phyloP scores from a whole-genome alignment of 2,329 filamentous ascomycete species.

The Fusarium algeriense region DNA sequence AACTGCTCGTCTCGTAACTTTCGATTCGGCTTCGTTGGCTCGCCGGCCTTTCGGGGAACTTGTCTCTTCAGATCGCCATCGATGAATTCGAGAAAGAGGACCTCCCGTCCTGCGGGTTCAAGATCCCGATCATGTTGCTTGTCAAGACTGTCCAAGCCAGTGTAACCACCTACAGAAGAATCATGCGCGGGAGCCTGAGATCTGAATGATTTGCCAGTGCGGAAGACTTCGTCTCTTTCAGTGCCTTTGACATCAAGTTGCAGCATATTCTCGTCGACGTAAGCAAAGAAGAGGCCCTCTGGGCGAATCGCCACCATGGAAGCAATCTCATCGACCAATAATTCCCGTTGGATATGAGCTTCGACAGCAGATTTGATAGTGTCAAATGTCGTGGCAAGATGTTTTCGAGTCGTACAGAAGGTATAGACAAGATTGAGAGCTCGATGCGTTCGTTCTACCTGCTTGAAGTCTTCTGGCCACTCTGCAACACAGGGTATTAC shows the following conservation, averaged over 20 bases:
- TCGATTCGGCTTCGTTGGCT: conserved; percentile 74
- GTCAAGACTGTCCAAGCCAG: conserved; percentile 60
- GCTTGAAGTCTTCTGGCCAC: conserved; percentile 83
- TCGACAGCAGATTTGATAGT: conserved; percentile 89
- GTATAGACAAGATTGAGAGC: conserved; percentile 95
- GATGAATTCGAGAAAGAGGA: conserved; percentile 91
- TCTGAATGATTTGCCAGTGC: conserved; percentile 59
- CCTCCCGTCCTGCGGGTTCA: conserved; percentile 65
- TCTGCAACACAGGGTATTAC: conserved; percentile 53
- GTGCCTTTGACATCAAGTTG: conserved; percentile 82
- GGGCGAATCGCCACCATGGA: conserved; percentile 83
- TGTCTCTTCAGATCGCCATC: conserved; percentile 91
- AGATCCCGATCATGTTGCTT: conserved; percentile 32
- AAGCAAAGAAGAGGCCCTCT: conserved; percentile 82
- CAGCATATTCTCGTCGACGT: conserved; percentile 86
- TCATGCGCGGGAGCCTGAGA: conserved; percentile 65
- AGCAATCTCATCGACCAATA: conserved; percentile 84
- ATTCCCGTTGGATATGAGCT: conserved; percentile 77
- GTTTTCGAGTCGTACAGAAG: conserved; percentile 92
- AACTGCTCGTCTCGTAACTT: conserved; percentile 82
- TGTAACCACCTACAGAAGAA: conserved; percentile 68
- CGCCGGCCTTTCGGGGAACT: conserved; percentile 76
- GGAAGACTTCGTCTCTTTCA: conserved; percentile 73
- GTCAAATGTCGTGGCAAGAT: conserved; percentile 91
- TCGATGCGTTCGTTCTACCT: conserved; percentile 80